Conservation (phyloP, 345 rosid species). For the Citrus hindsii region DNA sequence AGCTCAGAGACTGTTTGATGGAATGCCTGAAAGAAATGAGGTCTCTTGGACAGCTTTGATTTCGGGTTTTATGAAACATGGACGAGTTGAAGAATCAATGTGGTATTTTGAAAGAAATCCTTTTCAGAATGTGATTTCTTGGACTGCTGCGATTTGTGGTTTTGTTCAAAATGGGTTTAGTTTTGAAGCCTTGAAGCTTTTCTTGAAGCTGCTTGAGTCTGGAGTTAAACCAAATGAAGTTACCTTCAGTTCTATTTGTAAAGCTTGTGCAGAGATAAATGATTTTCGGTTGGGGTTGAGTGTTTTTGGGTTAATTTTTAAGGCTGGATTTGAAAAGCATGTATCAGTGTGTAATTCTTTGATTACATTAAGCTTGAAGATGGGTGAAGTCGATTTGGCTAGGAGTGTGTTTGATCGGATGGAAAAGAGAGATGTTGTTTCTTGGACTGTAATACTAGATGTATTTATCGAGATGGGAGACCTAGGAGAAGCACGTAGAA, state of each 20-base stretch:
- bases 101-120: conserved; percentile 51
- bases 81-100: conserved; percentile 46
- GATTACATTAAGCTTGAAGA: conserved; percentile 46
- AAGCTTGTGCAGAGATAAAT: conserved; percentile 36
- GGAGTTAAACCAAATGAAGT: conserved; percentile 44
- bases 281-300: conserved; percentile 35
- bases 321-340: conserved; percentile 39
- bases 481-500: conserved; percentile 42
- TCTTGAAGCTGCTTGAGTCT: conserved; percentile 37
- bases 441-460: conserved; percentile 64
- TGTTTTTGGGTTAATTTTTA: conserved; percentile 42
- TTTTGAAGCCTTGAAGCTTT: conserved; percentile 43
- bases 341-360: conserved; percentile 48
- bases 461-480: conserved; percentile 40
- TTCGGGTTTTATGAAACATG: conserved; percentile 51
- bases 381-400: conserved; percentile 38
- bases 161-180: conserved; percentile 41
- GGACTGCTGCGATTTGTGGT: conserved; percentile 59
- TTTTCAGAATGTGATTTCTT: conserved; percentile 43
- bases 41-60: conserved; percentile 54
- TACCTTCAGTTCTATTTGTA: conserved; percentile 44
- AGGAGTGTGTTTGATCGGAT: conserved; percentile 43
- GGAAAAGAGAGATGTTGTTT: conserved; percentile 46
- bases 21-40: conserved; percentile 59
- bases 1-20: conserved; percentile 49